Evolutionary conservation across 2,329 filamentous ascomycete species (phyloP), one percentile per base, ranked within the genome.

Genomic region (Epichloe amarillans): DNA sequence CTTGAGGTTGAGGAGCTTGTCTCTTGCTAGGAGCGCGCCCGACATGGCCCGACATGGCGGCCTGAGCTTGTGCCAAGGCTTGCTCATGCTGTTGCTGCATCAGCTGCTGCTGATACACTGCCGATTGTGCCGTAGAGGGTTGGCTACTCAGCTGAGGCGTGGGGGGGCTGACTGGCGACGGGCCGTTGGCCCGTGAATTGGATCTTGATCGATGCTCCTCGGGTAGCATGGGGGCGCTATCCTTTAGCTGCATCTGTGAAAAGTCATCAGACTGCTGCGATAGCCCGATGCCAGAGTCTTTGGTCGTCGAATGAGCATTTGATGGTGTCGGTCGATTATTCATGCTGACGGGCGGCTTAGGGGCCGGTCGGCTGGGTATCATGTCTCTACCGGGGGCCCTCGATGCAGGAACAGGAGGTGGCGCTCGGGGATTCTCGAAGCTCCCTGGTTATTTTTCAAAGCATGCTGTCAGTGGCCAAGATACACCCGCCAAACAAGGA

Each of bases 371-470:
- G 61, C 81, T 86, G 47, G 93, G 90, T 62, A 95, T 76, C 54
- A 76, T 64, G 56, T 80, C 78, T 63, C 78, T 77, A 51, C 55
- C 52, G 43, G 70, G 52, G 52, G 67, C 69, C 52, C 74, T 69
- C 46, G 72, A 73, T 44, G 68, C 66, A 52, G 91, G 90, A 54
- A 96, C 86, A 11, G 91, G 93, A 56, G 93, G 93, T 39, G 93
- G 87, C 17, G 91, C 87, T 62, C 93, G 81, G 46, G 93, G 93
- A 64, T 98, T 97, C 71, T 97, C 93, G 69, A 97, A 98, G 72
- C 88, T 97, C 64, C 88, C 86, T 76, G 40, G 2, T 50, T 14
- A 5, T 4, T 35, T 43, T 35, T 23, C 40, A 46, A 44, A 19
- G 12, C 15, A 14, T 37, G 23, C 3, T 41, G 35, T 47, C 37